A percentile compares a stretch with the other conserved stretches of the same genome.
These are phyloP conservation scores for Serpula lacrymans DNA, from an alignment of 768 basidiomycete species.

Conservation along the genomic window DNA sequence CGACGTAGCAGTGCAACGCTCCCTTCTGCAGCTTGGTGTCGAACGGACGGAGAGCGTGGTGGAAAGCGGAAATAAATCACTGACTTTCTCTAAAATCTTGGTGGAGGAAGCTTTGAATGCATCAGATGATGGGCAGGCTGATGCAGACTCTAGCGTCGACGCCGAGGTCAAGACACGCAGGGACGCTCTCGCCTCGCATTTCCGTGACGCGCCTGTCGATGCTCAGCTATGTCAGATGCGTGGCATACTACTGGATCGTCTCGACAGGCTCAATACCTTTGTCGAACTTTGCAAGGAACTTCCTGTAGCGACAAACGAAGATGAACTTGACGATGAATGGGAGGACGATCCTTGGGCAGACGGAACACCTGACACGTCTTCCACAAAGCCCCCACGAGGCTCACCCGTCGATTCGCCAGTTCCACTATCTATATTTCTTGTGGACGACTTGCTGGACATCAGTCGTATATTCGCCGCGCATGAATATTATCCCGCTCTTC, in stretches of 20 bases:
- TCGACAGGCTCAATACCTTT: conserved; percentile 73
- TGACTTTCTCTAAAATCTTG: conserved; percentile 15
- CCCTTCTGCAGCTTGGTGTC: conserved; percentile 62
- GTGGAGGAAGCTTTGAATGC: too few species aligned
- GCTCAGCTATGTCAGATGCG: conserved; percentile 66
- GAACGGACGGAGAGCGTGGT: conserved; percentile 51
- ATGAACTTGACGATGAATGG: conserved; percentile 43
- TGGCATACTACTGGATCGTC: conserved; percentile 58
- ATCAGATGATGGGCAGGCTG: conserved; percentile 6
- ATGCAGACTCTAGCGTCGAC: conserved; percentile 15
- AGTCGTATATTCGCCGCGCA: conserved; percentile 67
- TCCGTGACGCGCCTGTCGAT: conserved; percentile 54
- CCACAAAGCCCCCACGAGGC: conserved; percentile 17
- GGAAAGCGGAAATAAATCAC: conserved; percentile 42
- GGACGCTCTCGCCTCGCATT: conserved; percentile 45
- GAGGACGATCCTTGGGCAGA: conserved; percentile 69
- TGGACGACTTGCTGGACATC: conserved; percentile 49
- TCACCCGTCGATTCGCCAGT: conserved; percentile 39
- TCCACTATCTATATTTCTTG: conserved; percentile 62
- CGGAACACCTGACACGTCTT: conserved; percentile 27
- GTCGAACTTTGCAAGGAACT: conserved; percentile 51
- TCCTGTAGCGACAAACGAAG: conserved; percentile 21
- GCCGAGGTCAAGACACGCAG: conserved; percentile 14
- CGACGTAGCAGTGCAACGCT: conserved; percentile 49
- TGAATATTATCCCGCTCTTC: conserved; percentile 56